These are phyloP conservation scores for Annona cherimola DNA, from an alignment of 164 flowering plant species.

Conservation along the genomic window DNA sequence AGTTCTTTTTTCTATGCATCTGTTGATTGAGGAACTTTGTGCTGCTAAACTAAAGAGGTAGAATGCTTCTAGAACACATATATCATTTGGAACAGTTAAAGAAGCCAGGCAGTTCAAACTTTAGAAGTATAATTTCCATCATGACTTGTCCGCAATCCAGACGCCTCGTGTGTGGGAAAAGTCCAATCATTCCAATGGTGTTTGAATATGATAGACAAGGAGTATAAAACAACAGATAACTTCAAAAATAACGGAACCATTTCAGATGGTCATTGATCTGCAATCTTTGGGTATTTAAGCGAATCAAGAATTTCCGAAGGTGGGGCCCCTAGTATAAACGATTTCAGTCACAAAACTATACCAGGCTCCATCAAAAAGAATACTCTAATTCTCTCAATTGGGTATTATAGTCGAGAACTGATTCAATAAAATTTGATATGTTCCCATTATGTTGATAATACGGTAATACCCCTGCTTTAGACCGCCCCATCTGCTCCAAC, in stretches of 20 bases:
- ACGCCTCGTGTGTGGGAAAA: neutral
- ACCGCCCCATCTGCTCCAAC: conserved; percentile 98
- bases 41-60: too few species aligned
- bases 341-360: neutral
- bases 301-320: neutral
- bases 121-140: neutral
- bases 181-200: neutral
- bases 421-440: conserved; percentile 93
- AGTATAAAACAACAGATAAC: neutral
- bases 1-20: too few species aligned
- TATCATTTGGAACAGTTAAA: too few species aligned
- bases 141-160: neutral
- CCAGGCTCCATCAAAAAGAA: neutral
- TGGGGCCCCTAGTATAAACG: neutral
- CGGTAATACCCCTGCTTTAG: conserved; percentile 96
- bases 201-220: neutral
- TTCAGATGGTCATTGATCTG: neutral
- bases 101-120: neutral
- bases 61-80: too few species aligned
- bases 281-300: neutral
- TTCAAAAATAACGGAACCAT: neutral
- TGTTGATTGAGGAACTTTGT: too few species aligned
- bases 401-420: too few species aligned
- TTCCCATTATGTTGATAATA: conserved; percentile 98
- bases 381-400: neutral